Evolutionary conservation across 2,329 filamentous ascomycete species (phyloP), one percentile per base, ranked within the genome.

Genomic region (Alternaria incomplexa): DNA sequence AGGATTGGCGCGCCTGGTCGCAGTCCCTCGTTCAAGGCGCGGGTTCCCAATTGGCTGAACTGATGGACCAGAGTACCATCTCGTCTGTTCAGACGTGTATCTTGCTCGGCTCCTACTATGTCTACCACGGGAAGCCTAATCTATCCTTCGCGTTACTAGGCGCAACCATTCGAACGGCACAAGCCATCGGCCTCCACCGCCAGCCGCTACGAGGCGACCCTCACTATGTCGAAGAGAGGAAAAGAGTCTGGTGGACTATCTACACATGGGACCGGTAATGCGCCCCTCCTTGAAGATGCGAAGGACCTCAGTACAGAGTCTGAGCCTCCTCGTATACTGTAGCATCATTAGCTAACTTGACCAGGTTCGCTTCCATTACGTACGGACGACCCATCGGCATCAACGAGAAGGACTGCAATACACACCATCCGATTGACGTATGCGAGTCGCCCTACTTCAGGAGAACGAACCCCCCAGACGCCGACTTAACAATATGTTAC

Each of bases 41-140:
- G 9, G 78, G 81, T 30, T 70, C 69, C 5, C 71, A 76, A 28
- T 55, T 83, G 13, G 72, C 80, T n/a, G 78, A 81, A 23, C 51
- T 83, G 17, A 80, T 83, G 74, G 81, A 83, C 58, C 70, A 80
- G 22, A 76, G 74, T n/a, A 80, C 76, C 0, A 58, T 83, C 12
- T 74, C 72, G 10, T 76, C 77, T 6, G 76, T 79, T 4, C 81
- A 83, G 65, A 74, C 76, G 6, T 80, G 79, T 45, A 77, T 79
- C 40, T 69, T 83, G 13, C 70, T 83, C 1, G 81, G 81, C 6
- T 80, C 79, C 2, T 79, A 81, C 53, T 77, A 80, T 43, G 72
- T 83, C 13, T 83, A 83, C 52, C 81, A 83, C 61, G 81, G 81
- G 7, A 76, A 77, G 25, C 81, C 81, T 2, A 81, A 80, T 43